Evolutionary conservation across 306 rosid genomes (phyloP).

Genomic region (Hippophae tibetana): DNA sequence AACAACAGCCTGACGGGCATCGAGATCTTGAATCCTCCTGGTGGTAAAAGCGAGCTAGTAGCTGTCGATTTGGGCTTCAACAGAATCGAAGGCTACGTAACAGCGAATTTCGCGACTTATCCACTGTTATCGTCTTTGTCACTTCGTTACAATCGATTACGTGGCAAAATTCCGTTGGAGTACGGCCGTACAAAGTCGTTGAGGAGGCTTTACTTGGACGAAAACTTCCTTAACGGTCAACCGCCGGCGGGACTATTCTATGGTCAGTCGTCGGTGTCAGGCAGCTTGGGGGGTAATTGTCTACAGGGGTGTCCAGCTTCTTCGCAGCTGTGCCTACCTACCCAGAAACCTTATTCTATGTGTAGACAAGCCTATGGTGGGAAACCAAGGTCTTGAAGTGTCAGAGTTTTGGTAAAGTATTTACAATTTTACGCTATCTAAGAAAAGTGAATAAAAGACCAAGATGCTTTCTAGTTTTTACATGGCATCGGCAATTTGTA

Average conservation of each 20-base stretch:
- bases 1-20: constrained; percentile 55
- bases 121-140: constrained; percentile 57
- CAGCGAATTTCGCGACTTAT: constrained; percentile 45
- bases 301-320: constrained; percentile 56
- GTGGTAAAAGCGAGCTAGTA: constrained; percentile 36
- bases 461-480: no score
- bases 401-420: constrained; percentile 13
- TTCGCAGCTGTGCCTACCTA: constrained; percentile 57
- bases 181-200: constrained; percentile 40
- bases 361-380: constrained; percentile 55
- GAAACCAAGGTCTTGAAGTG: constrained; percentile 32
- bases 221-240: constrained; percentile 61
- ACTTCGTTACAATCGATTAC: constrained; percentile 57
- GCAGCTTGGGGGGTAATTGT: constrained; percentile 88
- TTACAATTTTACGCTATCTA: background rate
- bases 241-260: constrained; percentile 56
- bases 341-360: constrained; percentile 61
- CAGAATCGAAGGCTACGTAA: constrained; percentile 58
- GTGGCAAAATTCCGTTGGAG: constrained; percentile 66
- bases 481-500: no score
- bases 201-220: constrained; percentile 61
- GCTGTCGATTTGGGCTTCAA: constrained; percentile 76
- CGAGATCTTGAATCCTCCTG: constrained; percentile 36
- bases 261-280: constrained; percentile 34
- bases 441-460: no score